Evolutionary conservation across 2,329 filamentous ascomycete species (phyloP).

Genomic region (Proliferodiscus dingleyae): DNA sequence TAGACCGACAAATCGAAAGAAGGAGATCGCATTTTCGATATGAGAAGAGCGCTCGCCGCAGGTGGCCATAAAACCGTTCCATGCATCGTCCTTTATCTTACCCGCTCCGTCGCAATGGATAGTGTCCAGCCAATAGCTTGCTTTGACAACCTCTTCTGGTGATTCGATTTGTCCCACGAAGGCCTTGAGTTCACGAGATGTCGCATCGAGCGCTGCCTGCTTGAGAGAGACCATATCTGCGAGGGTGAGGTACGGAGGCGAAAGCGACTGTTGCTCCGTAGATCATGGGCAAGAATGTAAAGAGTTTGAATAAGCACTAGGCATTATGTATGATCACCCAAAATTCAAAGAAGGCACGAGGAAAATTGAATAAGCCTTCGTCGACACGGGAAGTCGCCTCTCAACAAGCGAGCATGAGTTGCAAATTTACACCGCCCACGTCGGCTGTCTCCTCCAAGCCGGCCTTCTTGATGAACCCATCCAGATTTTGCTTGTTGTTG

Average conservation of each 20-base stretch:
- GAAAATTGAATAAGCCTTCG: too few relatives aligned
- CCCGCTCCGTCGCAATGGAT: not conserved
- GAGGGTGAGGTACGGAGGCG: too few relatives aligned
- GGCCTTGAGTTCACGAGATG: not conserved
- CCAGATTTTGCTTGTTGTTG: too few relatives aligned
- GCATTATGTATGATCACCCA: too few relatives aligned
- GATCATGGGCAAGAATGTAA: not conserved
- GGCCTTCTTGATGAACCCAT: too few relatives aligned
- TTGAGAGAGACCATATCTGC: too few relatives aligned
- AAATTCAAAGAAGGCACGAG: too few relatives aligned
- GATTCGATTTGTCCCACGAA: not conserved
- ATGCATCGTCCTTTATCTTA: not conserved
- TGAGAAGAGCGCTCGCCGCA: not conserved
- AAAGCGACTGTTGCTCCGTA: too few relatives aligned
- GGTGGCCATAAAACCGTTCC: not conserved
- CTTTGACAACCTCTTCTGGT: not conserved
- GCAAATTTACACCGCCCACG: too few relatives aligned
- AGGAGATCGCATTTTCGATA: not conserved
- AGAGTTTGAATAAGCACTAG: not conserved
- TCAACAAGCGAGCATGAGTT: too few relatives aligned
- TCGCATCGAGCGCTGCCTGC: not conserved
- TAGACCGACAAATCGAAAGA: not conserved
- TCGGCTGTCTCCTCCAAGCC: too few relatives aligned
- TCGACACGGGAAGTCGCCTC: too few relatives aligned
- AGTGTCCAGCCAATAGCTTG: not conserved